A percentile compares a stretch with the other conserved stretches of the same genome.
Evolutionary conservation across 306 rosid species (phyloP).

Genomic region (Rosa lucieae): DNA sequence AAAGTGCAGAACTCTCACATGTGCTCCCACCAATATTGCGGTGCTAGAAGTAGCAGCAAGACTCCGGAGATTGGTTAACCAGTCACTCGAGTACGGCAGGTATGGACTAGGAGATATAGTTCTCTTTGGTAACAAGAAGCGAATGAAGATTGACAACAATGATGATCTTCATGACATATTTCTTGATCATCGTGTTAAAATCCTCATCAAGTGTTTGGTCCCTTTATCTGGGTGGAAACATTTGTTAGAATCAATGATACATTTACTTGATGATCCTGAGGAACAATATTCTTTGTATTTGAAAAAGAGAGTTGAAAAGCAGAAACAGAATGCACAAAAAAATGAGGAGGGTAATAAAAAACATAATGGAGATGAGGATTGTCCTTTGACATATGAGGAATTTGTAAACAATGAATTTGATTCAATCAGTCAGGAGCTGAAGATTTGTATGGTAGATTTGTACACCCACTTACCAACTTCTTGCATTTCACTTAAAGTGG

Average conservation of each 20-base stretch:
- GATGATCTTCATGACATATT: slow-evolving; percentile 26
- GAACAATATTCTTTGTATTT: slow-evolving; percentile 30
- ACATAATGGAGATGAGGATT: background rate
- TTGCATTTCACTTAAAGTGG: slow-evolving; percentile 26
- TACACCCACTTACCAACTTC: slow-evolving; percentile 56
- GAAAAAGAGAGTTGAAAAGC: background rate
- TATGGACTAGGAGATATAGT: slow-evolving; percentile 42
- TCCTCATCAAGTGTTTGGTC: slow-evolving; percentile 5
- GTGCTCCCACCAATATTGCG: slow-evolving; percentile 50
- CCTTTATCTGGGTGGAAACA: slow-evolving; percentile 22
- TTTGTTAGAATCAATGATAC: slow-evolving; percentile 20
- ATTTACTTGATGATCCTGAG: slow-evolving; percentile 30
- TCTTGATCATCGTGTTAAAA: slow-evolving; percentile 28
- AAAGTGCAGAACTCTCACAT: slow-evolving; percentile 42
- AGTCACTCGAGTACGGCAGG: background rate
- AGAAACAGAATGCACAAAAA: background rate
- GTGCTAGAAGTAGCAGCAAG: slow-evolving; percentile 31
- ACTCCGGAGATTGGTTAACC: slow-evolving; percentile 17
- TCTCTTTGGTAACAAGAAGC: slow-evolving; percentile 26
- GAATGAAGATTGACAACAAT: slow-evolving; percentile 25
- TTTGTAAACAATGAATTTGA: slow-evolving; percentile 33
- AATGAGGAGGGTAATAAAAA: background rate
- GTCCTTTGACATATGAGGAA: slow-evolving; percentile 31
- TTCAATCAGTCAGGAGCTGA: slow-evolving; percentile 11
- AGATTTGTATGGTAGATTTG: slow-evolving; percentile 15